Evolutionary conservation across 306 rosid species (phyloP), one percentile per base, ranked within the genome.

Genomic region (Cicer judaicum): DNA sequence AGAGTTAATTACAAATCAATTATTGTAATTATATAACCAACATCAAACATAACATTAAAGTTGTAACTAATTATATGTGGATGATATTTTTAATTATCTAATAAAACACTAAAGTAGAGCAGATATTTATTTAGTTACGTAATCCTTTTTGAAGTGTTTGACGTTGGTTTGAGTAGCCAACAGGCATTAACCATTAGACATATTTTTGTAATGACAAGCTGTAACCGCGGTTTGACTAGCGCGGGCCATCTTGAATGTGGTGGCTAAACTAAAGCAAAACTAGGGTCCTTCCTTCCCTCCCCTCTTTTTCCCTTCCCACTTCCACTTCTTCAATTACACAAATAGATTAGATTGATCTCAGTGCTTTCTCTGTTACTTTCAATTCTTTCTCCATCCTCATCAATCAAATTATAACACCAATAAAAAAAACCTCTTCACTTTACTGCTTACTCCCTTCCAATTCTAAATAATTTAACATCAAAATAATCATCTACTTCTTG

Each of bases 161-260:
- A 6, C 70, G 13, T 10, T 42, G 29, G 42, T 4, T 21, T 49
- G 18, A 50, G 18, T 50, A 50, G 1, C 57, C n/a, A 29, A 0
- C 5, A 29, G 36, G 1, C 5, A 29, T 29, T 29, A 29, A 5
- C 36, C 36, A 29, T 29, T 3, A 29, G 36, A 0, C 36, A 29
- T 29, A 29, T 7, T 43, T 55, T 40, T 43, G 38, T 12, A 36
- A 39, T 70, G 70, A 56, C 75, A 79, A 19, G 38, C 74, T 78
- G 82, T 78, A 47, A 70, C 43, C 16, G 56, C 47, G 52, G 74
- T 24, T 76, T 64, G 65, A 76, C 74, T 48, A 6, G 41, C 15
- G 64, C 49, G 42, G 40, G 68, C 64, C 73, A 52, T 68, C 72
- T 41, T 72, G 5, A 15, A 7, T 5, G 40, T 66, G 72, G 72